Conservation (phyloP, 768 basidiomycete genomes). For the Jaapia argillacea region DNA sequence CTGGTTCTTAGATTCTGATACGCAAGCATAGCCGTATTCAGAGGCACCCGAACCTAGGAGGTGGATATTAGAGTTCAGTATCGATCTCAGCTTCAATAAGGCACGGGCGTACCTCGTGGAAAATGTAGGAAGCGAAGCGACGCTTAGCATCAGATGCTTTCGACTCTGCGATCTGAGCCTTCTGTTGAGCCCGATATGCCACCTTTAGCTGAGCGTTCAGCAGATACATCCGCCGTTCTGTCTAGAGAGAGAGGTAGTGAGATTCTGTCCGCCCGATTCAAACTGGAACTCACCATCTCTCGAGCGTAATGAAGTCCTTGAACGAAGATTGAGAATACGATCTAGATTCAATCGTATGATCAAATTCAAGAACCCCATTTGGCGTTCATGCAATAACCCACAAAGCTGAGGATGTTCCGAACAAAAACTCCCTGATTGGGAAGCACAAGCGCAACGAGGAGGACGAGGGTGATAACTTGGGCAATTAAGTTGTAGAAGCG, state of each 20-base stretch:
- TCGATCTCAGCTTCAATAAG: constrained; percentile 21
- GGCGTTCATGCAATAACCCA: no score
- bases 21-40: no score
- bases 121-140: constrained; percentile 35
- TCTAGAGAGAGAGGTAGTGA: constrained; percentile 4
- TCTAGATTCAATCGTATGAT: constrained; percentile 8
- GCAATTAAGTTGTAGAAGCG: constrained; percentile 15
- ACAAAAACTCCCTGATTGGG: constrained; percentile 15
- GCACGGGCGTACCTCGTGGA: constrained; percentile 42
- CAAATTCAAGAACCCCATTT: no score
- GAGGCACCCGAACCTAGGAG: constrained; percentile 16
- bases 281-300: constrained; percentile 13
- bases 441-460: constrained; percentile 12
- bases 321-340: constrained; percentile 15
- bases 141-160: constrained; percentile 23
- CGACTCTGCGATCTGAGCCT: constrained; percentile 32
- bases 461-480: constrained; percentile 10
- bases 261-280: neutral
- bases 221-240: constrained; percentile 29
- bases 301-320: constrained; percentile 18
- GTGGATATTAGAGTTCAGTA: neutral
- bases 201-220: constrained; percentile 32
- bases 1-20: constrained; percentile 34
- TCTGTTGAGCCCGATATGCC: constrained; percentile 30
- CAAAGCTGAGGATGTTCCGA: constrained; percentile 14